phyloP scores from a whole-genome alignment of 164 flowering plant species.

The Tetrastigma voinierianum region DNA sequence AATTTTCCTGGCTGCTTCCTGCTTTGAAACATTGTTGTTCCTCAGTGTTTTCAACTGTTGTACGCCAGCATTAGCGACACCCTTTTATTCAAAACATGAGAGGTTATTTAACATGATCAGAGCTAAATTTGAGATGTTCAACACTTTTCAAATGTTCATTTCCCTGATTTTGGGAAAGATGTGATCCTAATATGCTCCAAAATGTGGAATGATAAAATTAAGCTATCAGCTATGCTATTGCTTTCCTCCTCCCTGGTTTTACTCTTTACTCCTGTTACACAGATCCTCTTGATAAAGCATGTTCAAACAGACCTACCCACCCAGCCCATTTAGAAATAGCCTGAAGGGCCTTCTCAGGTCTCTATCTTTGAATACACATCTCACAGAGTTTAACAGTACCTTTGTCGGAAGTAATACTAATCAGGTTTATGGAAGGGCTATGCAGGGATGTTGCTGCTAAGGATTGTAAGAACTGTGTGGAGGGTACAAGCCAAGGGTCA shows the following conservation, averaged over 20 bases:
- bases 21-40: too few relatives aligned
- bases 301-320: not conserved
- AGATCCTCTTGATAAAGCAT: slow-evolving; percentile 5
- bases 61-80: too few relatives aligned
- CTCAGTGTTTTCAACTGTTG: too few relatives aligned
- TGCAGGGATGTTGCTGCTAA: slow-evolving; percentile 26
- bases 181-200: not conserved
- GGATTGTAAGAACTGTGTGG: slow-evolving; percentile 21
- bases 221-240: not conserved
- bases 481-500: slow-evolving; percentile 2
- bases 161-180: not conserved
- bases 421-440: slow-evolving; percentile 26
- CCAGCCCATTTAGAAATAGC: slow-evolving; percentile 20
- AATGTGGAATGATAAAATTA: not conserved
- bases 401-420: slow-evolving; percentile 15
- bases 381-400: slow-evolving; percentile 20
- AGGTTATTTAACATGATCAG: too few relatives aligned
- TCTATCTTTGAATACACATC: slow-evolving; percentile 21
- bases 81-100: too few relatives aligned
- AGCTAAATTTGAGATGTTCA: too few relatives aligned
- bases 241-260: not conserved
- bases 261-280: not conserved
- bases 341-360: slow-evolving; percentile 20
- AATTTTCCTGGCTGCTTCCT: too few relatives aligned
- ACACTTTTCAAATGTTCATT: too few relatives aligned